Evolutionary conservation across 2,329 filamentous ascomycete genomes (phyloP), one percentile per base, ranked within the genome.

Genomic region (Fusarium xylarioides): DNA sequence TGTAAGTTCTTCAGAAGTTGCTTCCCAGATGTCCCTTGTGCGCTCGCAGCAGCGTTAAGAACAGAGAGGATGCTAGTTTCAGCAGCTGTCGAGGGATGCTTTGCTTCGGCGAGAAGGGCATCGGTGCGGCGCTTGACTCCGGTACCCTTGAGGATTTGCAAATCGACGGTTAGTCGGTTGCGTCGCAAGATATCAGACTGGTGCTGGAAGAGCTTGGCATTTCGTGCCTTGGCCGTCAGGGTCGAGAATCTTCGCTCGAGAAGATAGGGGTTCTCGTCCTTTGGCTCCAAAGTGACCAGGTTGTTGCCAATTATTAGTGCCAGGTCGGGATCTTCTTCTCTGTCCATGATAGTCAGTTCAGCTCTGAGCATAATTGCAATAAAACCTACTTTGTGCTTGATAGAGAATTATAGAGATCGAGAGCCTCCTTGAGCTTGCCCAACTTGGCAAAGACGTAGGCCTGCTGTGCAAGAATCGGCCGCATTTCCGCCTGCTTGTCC

Each of bases 391-490:
- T 87, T 56, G 86, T 83, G 63, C 88, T 82, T n/a, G 86, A 86
- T 35, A 95, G 84, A n/a, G 86, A 87, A 58, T 86, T 87, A 55
- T 90, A 89, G 38, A 95, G 78, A 47, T 88, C 85, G 54, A 87
- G 85, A 0, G 93, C 93, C 74, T 95, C 91, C 32, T 90, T 86
- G 21, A 85, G 77, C 76, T 91, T 91, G 23, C 92, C 93, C 68
- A 93, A 80, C 72, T 88, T 90, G 5, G 88, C 87, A 64, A 93
- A 86, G 4, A 94, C 91, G 76, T 92, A 95, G 32, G 92, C 88
- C 77, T 94, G 91, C 81, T 96, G 94, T 30, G 93, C 88, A 37
- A 91, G 85, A 65, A 97, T 95, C 15, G 93, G 92, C 35, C 93
- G 84, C 71, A 95, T 83, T 81, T 97, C 93, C 1, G 88, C 87